Base-by-base conservation (phyloP, 2,329 filamentous ascomycete species). In the Paracoccidioides brasiliensis region DNA sequence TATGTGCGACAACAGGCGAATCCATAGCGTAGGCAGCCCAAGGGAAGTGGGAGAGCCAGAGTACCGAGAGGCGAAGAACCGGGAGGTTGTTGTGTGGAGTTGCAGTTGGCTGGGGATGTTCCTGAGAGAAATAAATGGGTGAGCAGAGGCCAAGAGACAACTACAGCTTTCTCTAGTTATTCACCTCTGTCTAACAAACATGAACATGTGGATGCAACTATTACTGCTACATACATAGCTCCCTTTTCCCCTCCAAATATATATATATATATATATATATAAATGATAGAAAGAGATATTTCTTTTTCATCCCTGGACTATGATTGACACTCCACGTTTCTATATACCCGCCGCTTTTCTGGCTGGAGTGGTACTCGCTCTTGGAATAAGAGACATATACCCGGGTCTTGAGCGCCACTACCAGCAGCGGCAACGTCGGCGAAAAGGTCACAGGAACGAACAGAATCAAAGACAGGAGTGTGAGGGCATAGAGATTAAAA, bases 361-460 rank as follows among this genome's bases (percentile, higher is more conserved):
- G n/a, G 78, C 87, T 8, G 90, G 90, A 45, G 78, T 90, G 54
- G 74, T 89, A 53, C 70, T 90, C 55, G 89, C 88, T 0, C 72
- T 93, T 2, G 84, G 85, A 56, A 83, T 88, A 73, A 90, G 90
- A 70, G 86, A 91, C 66, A n/a, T 58, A 33, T 90, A 90, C 64
- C 83, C 86, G 0, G 84, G 88, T 62, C 76, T 90, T 49, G 84
- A 89, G 67, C 71, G 76, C 28, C 78, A 81, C 22, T 87, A 82
- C 64, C 80, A 80, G 63, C 74, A 73, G 56, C 62, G 80, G 63
- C 74, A 73, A 56, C 62, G 67, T 35, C 70, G 59, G 71, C 72
- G 60, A 43, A 22, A 48, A 22, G 28, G 50, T 52, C 10, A 22
- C 28, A 43, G 42, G n/a, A 43, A 46, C 32, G 15, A 10, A 33